Conservation (phyloP, 306 rosid species). For the Trifolium repens region DNA sequence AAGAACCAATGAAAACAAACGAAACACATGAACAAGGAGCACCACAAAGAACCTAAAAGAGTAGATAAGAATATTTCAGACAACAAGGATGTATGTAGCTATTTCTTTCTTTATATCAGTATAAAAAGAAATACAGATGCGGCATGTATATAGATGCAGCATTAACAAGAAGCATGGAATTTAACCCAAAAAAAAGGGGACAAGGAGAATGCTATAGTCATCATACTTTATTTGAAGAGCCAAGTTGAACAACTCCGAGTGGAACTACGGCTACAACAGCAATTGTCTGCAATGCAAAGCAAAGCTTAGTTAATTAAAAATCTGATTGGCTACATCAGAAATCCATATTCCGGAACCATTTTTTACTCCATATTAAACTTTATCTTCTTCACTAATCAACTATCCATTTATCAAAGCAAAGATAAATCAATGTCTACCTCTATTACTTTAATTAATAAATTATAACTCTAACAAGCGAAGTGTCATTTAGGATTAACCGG, state of each 20-base stretch:
- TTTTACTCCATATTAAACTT: no score
- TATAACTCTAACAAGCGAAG: no score
- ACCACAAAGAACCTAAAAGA: slow-evolving; percentile 79
- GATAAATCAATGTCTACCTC: no score
- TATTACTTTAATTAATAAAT: no score
- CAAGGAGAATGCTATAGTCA: slow-evolving; percentile 29
- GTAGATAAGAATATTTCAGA: slow-evolving; percentile 37
- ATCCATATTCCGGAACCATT: neutral
- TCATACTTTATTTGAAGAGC: slow-evolving; percentile 79
- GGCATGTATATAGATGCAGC: no score
- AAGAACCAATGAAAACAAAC: slow-evolving; percentile 81
- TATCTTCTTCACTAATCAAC: no score
- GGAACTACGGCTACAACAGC: slow-evolving; percentile 79
- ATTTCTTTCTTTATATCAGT: no score
- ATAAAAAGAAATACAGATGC: no score
- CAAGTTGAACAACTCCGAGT: slow-evolving; percentile 93
- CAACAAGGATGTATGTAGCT: slow-evolving; percentile 26
- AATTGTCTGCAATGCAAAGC: no score
- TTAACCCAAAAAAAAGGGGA: neutral
- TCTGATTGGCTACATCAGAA: neutral
- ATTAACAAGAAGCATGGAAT: slow-evolving; percentile 31
- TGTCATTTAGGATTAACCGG: no score
- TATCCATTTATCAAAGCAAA: no score
- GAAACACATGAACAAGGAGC: slow-evolving; percentile 83
- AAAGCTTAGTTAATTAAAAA: slow-evolving; percentile 34